Evolutionary conservation across 2,329 filamentous ascomycete genomes (phyloP).

Genomic region (Talaromyces verruculosus): DNA sequence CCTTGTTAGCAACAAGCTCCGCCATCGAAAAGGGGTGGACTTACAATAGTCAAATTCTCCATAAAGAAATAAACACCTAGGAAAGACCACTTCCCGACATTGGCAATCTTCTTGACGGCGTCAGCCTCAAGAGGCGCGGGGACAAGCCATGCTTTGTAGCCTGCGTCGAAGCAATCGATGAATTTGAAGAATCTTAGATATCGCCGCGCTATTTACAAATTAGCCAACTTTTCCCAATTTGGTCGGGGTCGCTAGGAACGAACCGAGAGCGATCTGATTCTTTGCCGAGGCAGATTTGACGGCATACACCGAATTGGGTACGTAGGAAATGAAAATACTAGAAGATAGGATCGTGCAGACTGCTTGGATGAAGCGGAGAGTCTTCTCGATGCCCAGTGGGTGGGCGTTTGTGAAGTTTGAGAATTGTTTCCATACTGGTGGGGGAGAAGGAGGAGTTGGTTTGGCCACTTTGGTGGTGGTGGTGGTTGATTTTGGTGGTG

Average conservation of each 20-base stretch:
- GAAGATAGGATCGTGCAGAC: slow-evolving; percentile 34
- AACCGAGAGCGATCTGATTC: slow-evolving; percentile 42
- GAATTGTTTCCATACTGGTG: slow-evolving; percentile 28
- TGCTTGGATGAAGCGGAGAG: slow-evolving; percentile 42
- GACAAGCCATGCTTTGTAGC: slow-evolving; percentile 45
- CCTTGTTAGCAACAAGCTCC: too few relatives aligned
- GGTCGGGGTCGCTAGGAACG: slow-evolving; percentile 30
- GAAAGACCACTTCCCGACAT: slow-evolving; percentile 58
- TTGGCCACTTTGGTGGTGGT: not conserved
- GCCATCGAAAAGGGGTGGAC: slow-evolving; percentile 31
- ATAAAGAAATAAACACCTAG: slow-evolving; percentile 67
- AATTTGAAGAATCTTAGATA: slow-evolving; percentile 70
- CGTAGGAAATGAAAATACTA: slow-evolving; percentile 14
- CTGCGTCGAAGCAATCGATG: slow-evolving; percentile 58
- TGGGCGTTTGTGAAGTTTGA: slow-evolving; percentile 34
- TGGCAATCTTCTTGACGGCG: slow-evolving; percentile 45
- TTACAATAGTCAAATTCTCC: slow-evolving; percentile 63
- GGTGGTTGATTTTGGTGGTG: not conserved
- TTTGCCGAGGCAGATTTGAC: slow-evolving; percentile 40
- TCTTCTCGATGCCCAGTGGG: slow-evolving; percentile 40
- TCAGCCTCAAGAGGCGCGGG: slow-evolving; percentile 8
- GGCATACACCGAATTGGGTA: slow-evolving; percentile 27
- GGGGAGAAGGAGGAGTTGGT: not conserved
- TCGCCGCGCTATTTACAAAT: slow-evolving; percentile 45
- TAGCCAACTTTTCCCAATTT: not conserved